A percentile compares a stretch with the other conserved stretches of the same genome.
Evolutionary conservation across 148 eudicot species (phyloP).

Genomic region (Oxyria digyna): DNA sequence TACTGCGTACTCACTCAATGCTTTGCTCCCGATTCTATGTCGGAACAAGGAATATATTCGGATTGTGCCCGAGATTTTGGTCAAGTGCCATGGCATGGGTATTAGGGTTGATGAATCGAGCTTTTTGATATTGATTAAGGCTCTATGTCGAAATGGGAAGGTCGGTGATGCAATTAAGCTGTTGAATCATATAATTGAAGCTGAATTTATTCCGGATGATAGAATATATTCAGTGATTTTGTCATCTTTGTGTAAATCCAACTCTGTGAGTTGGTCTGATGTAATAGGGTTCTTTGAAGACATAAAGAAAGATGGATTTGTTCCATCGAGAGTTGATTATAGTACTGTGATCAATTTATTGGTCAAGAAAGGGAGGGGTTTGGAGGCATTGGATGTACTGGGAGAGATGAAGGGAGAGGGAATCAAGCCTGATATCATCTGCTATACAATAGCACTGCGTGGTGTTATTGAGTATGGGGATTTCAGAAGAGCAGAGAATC

Average conservation of each 20-base stretch:
- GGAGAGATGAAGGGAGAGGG: conserved; percentile 41
- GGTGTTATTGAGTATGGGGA: conserved; percentile 25
- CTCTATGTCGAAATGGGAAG: conserved; percentile 41
- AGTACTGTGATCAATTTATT: conserved; percentile 37
- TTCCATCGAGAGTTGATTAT: conserved; percentile 29
- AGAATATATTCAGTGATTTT: conserved; percentile 30
- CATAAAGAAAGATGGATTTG: conserved; percentile 31
- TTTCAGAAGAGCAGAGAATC: conserved; percentile 28
- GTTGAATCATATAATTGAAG: conserved; percentile 29
- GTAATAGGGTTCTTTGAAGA: conserved; percentile 26
- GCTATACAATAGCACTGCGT: conserved; percentile 35
- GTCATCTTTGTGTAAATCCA: conserved; percentile 24
- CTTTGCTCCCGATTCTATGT: conserved; percentile 37
- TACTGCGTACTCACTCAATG: conserved; percentile 34
- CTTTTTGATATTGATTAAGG: conserved; percentile 33
- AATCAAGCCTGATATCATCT: conserved; percentile 28
- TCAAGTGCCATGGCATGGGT: conserved; percentile 34
- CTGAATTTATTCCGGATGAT: conserved; percentile 26
- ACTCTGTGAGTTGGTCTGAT: conserved; percentile 17
- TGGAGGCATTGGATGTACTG: conserved; percentile 30
- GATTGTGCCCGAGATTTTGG: conserved; percentile 35
- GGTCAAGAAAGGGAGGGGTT: conserved; percentile 27
- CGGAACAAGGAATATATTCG: conserved; percentile 18
- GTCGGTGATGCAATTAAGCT: conserved; percentile 32
- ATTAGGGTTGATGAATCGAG: conserved; percentile 38